Percentiles rank a stretch among this genome's conserved stretches.
Conservation (phyloP, 768 basidiomycete species). For the Kwoniella botswanensis region DNA sequence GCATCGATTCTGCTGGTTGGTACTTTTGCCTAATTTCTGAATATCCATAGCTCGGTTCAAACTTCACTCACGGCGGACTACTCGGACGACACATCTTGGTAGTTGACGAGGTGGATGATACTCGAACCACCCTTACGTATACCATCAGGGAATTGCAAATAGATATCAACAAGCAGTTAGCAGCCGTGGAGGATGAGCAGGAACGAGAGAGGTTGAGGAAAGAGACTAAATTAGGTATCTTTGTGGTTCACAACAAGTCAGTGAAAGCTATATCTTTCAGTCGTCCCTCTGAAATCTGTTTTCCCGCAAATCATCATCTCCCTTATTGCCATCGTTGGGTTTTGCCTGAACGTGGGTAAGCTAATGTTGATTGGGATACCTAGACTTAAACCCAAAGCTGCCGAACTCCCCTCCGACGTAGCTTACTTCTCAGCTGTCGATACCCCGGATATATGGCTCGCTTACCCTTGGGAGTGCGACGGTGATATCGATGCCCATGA, state of each 20-base stretch:
- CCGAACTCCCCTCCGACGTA: constrained; percentile 68
- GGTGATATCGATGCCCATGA: constrained; percentile 53
- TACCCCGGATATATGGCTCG: constrained; percentile 59
- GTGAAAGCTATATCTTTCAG: constrained; percentile 21
- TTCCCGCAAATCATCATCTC: neutral
- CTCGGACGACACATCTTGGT: constrained; percentile 82
- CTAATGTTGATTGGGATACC: neutral
- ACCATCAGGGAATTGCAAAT: constrained; percentile 85
- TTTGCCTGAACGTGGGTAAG: too few species aligned
- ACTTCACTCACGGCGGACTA: constrained; percentile 61
- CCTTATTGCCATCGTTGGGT: neutral
- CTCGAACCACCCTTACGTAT: constrained; percentile 83
- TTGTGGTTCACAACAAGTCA: constrained; percentile 68
- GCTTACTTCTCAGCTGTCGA: constrained; percentile 84
- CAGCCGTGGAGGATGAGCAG: constrained; percentile 70
- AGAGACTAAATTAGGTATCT: constrained; percentile 83
- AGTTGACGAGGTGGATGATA: constrained; percentile 65
- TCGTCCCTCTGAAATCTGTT: neutral
- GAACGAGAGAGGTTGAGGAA: constrained; percentile 75
- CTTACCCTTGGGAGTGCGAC: constrained; percentile 59
- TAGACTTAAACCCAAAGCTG: constrained; percentile 85
- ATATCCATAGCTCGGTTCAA: constrained; percentile 54
- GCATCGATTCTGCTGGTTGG: neutral
- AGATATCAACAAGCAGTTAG: constrained; percentile 69
- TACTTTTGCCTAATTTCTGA: too few species aligned